Evolutionary conservation across 2,329 filamentous ascomycete genomes (phyloP), one percentile per base, ranked within the genome.

Genomic region (Alternaria atra): DNA sequence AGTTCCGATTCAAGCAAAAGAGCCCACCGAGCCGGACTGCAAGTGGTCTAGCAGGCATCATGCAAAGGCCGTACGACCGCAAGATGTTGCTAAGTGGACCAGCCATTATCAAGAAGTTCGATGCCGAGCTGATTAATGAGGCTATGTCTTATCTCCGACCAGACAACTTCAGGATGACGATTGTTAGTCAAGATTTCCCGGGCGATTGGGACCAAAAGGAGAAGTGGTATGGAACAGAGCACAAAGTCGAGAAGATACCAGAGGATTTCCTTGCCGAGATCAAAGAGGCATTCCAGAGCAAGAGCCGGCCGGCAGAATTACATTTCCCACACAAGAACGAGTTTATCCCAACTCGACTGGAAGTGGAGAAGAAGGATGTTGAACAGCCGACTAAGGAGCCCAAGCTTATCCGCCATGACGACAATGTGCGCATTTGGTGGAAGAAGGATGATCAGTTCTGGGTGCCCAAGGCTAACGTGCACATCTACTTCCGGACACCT

Each of bases 371-470:
- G 84, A 97, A 93, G 79, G 92, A 97, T 35, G 86, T 95, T n/a
- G 84, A 88, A 27, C 87, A 91, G 68, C 91, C 93, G 1, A 83
- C 89, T 0, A 85, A 91, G 56, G 84, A 88, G 0, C 95, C 95
- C 0, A 90, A 89, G 62, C 84, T 99, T 25, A 90, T 99, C 64
- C 89, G 94, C 67, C 93, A 97, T 70, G 94, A 97, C 68, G 85
- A 89, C 6, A 82, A 89, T 34, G 89, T 92, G 1, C 89, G 94
- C 30, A 90, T 92, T 3, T 99, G 95, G 95, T 97, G 90, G 84
- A 99, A 99, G 84, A 98, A 98, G 80, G 95, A 99, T 72, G 95
- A 99, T 71, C 93, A 90, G 0, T 99, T 98, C 80, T 98, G 94
- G 94, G 95, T 98, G 9, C 95, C 95, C 8, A 97, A 97, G 78